These are phyloP conservation scores for Schizosaccharomyces osmophilus DNA, from an alignment of 805 yeast species.

Conservation along the genomic window DNA sequence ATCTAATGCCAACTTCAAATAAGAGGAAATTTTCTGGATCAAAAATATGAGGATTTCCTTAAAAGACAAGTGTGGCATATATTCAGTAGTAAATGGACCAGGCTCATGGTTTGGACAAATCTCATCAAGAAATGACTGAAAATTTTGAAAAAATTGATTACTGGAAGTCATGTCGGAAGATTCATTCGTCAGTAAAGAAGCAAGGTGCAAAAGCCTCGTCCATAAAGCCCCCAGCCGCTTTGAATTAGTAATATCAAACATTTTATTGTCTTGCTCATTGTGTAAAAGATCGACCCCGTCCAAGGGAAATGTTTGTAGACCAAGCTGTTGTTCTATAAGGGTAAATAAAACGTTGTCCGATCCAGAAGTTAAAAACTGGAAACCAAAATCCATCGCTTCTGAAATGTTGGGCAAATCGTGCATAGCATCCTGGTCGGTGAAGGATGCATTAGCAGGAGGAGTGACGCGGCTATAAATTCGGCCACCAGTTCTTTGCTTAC, in stretches of 20 bases:
- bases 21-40: background rate
- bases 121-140: background rate
- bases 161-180: background rate
- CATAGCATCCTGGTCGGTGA: background rate
- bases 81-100: background rate
- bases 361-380: background rate
- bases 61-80: background rate
- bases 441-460: conserved; percentile 5
- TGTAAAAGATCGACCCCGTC: background rate
- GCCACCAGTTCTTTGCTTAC: conserved; percentile 20
- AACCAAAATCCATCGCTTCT: background rate
- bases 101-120: background rate
- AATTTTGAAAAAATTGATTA: background rate
- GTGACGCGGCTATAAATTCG: conserved; percentile 13
- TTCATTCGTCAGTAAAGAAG: background rate
- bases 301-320: background rate
- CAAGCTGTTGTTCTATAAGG: background rate
- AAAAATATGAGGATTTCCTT: background rate
- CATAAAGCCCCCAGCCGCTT: background rate
- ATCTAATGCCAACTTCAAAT: background rate
- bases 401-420: background rate
- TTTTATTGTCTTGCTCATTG: background rate
- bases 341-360: background rate
- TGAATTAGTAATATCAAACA: background rate
- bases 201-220: background rate